Base-by-base conservation (phyloP, 2,329 filamentous ascomycete genomes). In the Monosporascus sp. region DNA sequence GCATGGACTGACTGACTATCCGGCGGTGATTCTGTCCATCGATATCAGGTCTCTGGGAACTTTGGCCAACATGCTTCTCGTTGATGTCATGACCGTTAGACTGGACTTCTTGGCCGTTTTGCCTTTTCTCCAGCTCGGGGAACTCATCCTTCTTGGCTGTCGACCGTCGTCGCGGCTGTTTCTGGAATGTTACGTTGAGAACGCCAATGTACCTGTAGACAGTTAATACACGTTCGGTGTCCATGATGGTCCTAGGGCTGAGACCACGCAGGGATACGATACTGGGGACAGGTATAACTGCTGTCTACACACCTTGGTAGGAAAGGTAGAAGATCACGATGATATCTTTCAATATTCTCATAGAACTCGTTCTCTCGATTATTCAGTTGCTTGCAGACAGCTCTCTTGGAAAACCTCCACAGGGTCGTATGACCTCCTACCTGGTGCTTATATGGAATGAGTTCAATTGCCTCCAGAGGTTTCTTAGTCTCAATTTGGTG, bases 331-430 rank as follows among this genome's bases (percentile, higher is more conserved):
- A 99, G 79, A 67, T 96, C 88, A 59, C 91, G 89, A 71, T 99
- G 93, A 61, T 90, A 85, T 65, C 84, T 85, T 75, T 99, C 94
- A 64, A 97, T 90, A 51, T 87, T 94, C 72, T 99, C 94, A 71
- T 99, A 99, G 68, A 99, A 99, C 72, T 96, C 90, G 71, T 99
- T 99, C 69, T 99, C 94, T 65, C 93, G 83, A 69, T 96, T 99
- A 71, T 96, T 99, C 66, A 99, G 81, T 73, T 97, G 91, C 73
- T 99, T 99, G 78, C 94, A 99, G 11, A 99, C 92, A 52, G 94
- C 94, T 63, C 92, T 84, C 60, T 90, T 86, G 18, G 94, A 97
- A 68, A 99, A 97, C 43, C 93, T 87, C 81, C 96, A 99, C 37
- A 99, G 82, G 0, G 93, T 97, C 7, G 91, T 97, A 70, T 99